A percentile compares a stretch with the other conserved stretches of the same genome.
These are phyloP conservation scores for Trametopsis cervina DNA, from an alignment of 768 basidiomycete species.

Conservation along the genomic window DNA sequence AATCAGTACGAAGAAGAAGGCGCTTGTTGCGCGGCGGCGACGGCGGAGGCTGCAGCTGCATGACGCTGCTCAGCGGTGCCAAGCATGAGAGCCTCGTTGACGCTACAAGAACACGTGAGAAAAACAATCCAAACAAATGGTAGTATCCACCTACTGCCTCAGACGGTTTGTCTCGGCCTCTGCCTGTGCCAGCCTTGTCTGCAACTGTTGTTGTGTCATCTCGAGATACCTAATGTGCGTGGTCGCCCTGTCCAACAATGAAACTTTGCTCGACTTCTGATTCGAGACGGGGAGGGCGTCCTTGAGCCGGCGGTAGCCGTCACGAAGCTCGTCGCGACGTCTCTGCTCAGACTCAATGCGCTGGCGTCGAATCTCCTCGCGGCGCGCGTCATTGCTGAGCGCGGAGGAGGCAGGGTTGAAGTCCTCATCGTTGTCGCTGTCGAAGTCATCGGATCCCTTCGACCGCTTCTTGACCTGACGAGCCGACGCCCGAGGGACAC, in stretches of 20 bases:
- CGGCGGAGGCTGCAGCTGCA: constrained; percentile 49
- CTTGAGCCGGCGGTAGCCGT: constrained; percentile 87
- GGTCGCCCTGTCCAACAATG: constrained; percentile 81
- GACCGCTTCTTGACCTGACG: constrained; percentile 35
- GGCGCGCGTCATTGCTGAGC: constrained; percentile 57
- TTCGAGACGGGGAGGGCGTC: constrained; percentile 84
- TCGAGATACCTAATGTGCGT: constrained; percentile 85
- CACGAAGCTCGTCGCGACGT: constrained; percentile 86
- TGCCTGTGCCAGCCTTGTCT: constrained; percentile 69
- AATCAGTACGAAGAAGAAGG: constrained; percentile 25
- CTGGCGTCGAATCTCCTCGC: constrained; percentile 86
- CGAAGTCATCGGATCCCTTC: constrained; percentile 48
- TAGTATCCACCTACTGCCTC: constrained; percentile 38
- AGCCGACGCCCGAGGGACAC: constrained; percentile 47
- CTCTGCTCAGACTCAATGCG: constrained; percentile 93
- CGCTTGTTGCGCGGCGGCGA: constrained; percentile 36
- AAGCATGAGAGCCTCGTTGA: constrained; percentile 88
- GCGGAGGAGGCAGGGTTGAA: constrained; percentile 50
- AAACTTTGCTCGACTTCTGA: constrained; percentile 92
- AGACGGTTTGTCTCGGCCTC: constrained; percentile 78
- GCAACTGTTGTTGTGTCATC: constrained; percentile 67
- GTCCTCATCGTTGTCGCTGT: constrained; percentile 69
- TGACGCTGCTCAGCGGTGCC: constrained; percentile 71
- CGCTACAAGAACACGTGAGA: constrained; percentile 28
- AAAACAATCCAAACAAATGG: not conserved